Evolutionary conservation across 345 rosid genomes (phyloP).

Genomic region (Sisymbrium altissimum): DNA sequence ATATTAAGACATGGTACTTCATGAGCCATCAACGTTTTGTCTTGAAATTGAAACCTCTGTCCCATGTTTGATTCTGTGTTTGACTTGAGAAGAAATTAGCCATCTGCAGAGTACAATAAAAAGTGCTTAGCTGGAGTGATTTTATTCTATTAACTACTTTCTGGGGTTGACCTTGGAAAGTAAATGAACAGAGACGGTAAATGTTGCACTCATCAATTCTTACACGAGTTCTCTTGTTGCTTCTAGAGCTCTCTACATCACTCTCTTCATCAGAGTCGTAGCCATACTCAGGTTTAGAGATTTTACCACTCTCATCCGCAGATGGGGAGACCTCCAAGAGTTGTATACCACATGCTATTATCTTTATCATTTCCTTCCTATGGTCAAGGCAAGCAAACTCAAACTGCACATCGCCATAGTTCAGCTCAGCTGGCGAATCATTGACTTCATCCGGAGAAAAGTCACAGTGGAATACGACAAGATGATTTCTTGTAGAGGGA

Average conservation of each 20-base stretch:
- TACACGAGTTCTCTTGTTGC: neutral
- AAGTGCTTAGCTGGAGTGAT: neutral
- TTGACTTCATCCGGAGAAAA: neutral
- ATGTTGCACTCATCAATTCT: neutral
- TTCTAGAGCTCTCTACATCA: neutral
- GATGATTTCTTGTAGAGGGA: neutral
- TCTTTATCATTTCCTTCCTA: neutral
- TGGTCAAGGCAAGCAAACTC: neutral
- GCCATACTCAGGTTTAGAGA: neutral
- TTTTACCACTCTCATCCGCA: neutral
- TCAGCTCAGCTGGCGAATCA: neutral
- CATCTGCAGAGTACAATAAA: no score
- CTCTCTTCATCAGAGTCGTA: neutral
- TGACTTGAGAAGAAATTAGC: no score
- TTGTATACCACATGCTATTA: neutral
- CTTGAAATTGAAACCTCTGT: no score
- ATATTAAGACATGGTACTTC: no score
- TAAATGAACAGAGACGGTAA: neutral
- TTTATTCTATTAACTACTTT: no score
- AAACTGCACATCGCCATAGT: neutral
- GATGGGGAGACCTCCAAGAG: neutral
- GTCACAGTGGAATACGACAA: neutral
- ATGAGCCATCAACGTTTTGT: no score
- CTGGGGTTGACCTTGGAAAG: neutral
- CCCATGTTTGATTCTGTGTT: no score